Percentiles rank a stretch among this genome's conserved stretches.
These are phyloP conservation scores for Rhynchosporium graminicola DNA, from an alignment of 2,329 filamentous ascomycete species.

Conservation along the genomic window DNA sequence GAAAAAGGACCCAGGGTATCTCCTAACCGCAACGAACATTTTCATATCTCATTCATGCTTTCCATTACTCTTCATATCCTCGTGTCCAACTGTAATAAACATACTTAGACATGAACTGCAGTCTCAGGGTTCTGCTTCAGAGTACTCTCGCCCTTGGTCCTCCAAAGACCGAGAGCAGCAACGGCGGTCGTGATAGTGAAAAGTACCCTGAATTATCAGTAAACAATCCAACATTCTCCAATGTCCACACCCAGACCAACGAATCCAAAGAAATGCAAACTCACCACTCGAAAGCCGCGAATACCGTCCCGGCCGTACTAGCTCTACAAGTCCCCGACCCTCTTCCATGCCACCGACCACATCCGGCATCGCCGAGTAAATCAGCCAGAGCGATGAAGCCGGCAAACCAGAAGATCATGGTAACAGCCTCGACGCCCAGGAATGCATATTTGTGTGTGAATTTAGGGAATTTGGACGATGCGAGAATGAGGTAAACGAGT, in stretches of 20 bases:
- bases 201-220: conserved; percentile 44
- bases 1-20: conserved; percentile 16
- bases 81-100: neutral
- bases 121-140: conserved; percentile 30
- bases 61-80: neutral
- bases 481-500: conserved; percentile 68
- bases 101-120: conserved; percentile 22
- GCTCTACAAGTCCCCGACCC: conserved; percentile 29
- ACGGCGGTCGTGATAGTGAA: conserved; percentile 53
- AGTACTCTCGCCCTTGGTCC: conserved; percentile 37
- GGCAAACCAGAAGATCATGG: conserved; percentile 87
- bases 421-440: conserved; percentile 68
- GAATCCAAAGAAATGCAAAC: conserved; percentile 21
- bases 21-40: neutral
- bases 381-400: conserved; percentile 78
- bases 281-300: conserved; percentile 51
- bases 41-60: neutral
- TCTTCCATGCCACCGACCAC: conserved; percentile 48
- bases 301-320: conserved; percentile 46
- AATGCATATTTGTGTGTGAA: conserved; percentile 66
- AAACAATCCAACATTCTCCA: neutral
- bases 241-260: neutral
- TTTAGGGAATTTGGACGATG: conserved; percentile 62
- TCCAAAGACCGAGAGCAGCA: conserved; percentile 49
- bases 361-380: conserved; percentile 55